Evolutionary conservation across 306 rosid species (phyloP), one percentile per base, ranked within the genome.

Genomic region (Alnus rubra): DNA sequence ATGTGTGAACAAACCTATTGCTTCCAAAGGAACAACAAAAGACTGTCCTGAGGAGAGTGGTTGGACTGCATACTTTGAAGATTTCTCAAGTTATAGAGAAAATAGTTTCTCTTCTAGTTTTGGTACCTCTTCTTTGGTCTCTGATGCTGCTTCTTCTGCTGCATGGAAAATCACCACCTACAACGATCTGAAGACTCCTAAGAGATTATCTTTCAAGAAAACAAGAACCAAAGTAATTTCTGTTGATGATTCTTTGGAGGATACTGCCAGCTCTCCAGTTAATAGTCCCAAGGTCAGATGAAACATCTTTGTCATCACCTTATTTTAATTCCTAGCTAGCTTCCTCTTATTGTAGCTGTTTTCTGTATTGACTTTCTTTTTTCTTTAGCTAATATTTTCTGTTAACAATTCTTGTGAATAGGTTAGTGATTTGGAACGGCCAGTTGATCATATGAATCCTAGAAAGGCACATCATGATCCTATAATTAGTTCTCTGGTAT

Each of bases 201-300:
- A 56, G 60, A 92, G 84, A 35, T 70, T 91, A 6, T 73, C 42
- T 73, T 88, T 86, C 88, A 94, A 87, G 88, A 88, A 87, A 82
- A 74, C 89, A 81, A 89, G 87, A 84, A 76, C 88, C 79, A 74
- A 84, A 56, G 80, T 60, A 16, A 71, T 90, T 68, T 87, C 81
- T 30, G 59, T 79, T 9, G 91, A 88, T 65, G 90, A 90, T 78
- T 88, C 97, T 81, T 88, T 95, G 78, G 98, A 92, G 74, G 98
- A 95, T 76, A 95, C 98, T 71, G 98, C 98, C 69, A 88, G 97
- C 67, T 95, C 98, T 35, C 98, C 98, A 4, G 88, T 88, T 56
- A 95, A 82, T 68, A 95, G 97, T 85, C 98, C 98, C 82, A 92
- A 92, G 98, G 98, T 95, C 71, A 50, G 28, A 69, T 56, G 23